Evolutionary conservation across 1,284 basidiomycete species (phyloP).

Genomic region (Coriolopsis trogii): DNA sequence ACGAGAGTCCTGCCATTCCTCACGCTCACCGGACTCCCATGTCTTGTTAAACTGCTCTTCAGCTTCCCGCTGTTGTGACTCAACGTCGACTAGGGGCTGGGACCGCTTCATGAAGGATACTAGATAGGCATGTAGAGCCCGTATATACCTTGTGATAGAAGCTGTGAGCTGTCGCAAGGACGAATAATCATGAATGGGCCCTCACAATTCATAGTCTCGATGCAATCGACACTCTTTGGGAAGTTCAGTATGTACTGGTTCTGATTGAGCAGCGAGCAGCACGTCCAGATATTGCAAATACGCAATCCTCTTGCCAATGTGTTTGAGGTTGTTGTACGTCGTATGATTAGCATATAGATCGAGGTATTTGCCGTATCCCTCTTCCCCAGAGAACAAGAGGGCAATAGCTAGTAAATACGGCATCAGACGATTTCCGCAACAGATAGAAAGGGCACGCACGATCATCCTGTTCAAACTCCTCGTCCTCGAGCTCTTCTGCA

Average conservation of each 20-base stretch:
- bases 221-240: slow-evolving; percentile 71
- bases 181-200: neutral
- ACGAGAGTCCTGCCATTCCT: slow-evolving; percentile 73
- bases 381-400: slow-evolving; percentile 93
- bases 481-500: slow-evolving; percentile 70
- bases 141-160: slow-evolving; percentile 69
- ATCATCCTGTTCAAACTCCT: slow-evolving; percentile 78
- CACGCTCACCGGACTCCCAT: slow-evolving; percentile 81
- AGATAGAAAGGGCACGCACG: slow-evolving; percentile 51
- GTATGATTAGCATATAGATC: slow-evolving; percentile 92
- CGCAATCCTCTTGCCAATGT: slow-evolving; percentile 75
- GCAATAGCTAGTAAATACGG: slow-evolving; percentile 67
- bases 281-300: slow-evolving; percentile 94
- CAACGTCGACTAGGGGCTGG: slow-evolving; percentile 85
- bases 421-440: slow-evolving; percentile 1
- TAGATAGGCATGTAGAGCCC: slow-evolving; percentile 82
- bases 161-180: neutral
- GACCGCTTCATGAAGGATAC: slow-evolving; percentile 87
- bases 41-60: slow-evolving; percentile 73
- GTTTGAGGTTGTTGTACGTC: slow-evolving; percentile 89
- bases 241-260: slow-evolving; percentile 71
- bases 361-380: slow-evolving; percentile 92
- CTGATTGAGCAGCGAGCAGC: slow-evolving; percentile 61
- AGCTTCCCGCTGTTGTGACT: slow-evolving; percentile 66
- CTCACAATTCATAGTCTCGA: slow-evolving; percentile 82